phyloP scores from a whole-genome alignment of 768 basidiomycete species.

The Leccinum longicurvipes region DNA sequence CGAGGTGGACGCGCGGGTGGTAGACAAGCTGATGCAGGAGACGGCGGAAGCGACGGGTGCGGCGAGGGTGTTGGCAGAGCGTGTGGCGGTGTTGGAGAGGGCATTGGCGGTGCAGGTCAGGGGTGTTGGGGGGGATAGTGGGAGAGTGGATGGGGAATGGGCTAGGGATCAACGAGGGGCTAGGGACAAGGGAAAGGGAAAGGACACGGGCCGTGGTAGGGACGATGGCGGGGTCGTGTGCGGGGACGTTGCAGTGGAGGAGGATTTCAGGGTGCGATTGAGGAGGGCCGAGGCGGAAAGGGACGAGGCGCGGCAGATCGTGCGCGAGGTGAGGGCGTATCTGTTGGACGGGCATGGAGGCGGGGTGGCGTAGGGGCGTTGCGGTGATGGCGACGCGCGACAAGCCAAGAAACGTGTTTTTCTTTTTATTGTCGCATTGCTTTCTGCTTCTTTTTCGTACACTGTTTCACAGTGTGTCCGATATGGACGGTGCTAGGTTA shows the following conservation, averaged over 20 bases:
- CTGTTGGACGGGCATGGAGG: slow-evolving; percentile 8
- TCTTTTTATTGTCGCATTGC: too few species aligned
- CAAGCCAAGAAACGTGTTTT: too few species aligned
- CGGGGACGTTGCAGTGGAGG: slow-evolving; percentile 1
- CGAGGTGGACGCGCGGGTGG: slow-evolving; percentile 6
- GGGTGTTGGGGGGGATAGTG: not conserved
- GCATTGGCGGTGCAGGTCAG: slow-evolving; percentile 5
- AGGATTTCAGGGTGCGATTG: slow-evolving; percentile 10
- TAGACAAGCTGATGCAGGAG: slow-evolving; percentile 17
- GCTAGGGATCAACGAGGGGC: not conserved
- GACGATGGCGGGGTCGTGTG: not conserved
- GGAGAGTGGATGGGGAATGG: not conserved
- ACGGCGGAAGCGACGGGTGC: slow-evolving; percentile 15
- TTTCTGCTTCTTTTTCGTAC: not conserved
- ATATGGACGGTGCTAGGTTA: too few species aligned
- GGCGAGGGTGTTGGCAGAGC: slow-evolving; percentile 18
- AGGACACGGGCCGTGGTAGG: too few species aligned
- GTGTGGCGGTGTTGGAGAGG: slow-evolving; percentile 24
- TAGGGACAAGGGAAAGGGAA: not conserved
- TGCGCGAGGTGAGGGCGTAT: slow-evolving; percentile 15
- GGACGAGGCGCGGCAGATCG: slow-evolving; percentile 15
- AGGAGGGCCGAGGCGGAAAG: slow-evolving; percentile 19
- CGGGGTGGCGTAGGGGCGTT: not conserved
- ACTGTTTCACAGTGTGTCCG: too few species aligned
- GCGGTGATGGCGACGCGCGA: too few species aligned